Evolutionary conservation across 208 protist species (phyloP), one percentile per base, ranked within the genome.

Genomic region (Leishmania braziliensis): DNA sequence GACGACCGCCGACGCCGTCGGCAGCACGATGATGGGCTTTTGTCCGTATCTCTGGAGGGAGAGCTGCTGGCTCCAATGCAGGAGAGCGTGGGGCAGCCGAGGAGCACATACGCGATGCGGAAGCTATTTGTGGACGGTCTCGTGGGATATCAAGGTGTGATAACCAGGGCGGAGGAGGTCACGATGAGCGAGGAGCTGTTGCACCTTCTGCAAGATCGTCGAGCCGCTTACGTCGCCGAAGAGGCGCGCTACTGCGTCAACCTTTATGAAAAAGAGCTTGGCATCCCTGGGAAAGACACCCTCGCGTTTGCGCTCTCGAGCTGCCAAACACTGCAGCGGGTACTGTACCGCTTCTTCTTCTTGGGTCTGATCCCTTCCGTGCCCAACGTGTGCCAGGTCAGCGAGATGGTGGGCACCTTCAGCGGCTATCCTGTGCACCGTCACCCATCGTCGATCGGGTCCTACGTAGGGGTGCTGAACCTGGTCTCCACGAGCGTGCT

Each of bases 201-300:
- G 26, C 86, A 87, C 43, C 81, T 96, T 9, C 82, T 96, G 56
- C 93, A 96, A 74, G 88, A 92, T 78, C 77, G 81, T 6, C 83
- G 90, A 16, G 93, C 95, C 46, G 91, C 91, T 39, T 98, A 98
- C 84, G 86, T 97, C 29, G 92, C 95, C 3, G 92, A 97, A 77
- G 95, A 98, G 80, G 88, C 90, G 29, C 88, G 95, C 36, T 98
- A 98, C 88, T 98, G 95, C 76, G 90, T 97, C 18, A 98, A 98
- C 83, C 81, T 97, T 16, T 97, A 96, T 71, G 95, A 98, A 75
- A 83, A 74, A 10, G 92, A 95, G 80, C 86, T 98, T 2, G 91
- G 92, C 75, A 89, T 97, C 39, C 91, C 92, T 2, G 90, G 88
- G 51, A 95, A 93, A 69, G 95, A 96, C 86, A 92, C 95, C 39